Base-by-base conservation (phyloP, 1,284 basidiomycete genomes). In the Naganishia cerealis region DNA sequence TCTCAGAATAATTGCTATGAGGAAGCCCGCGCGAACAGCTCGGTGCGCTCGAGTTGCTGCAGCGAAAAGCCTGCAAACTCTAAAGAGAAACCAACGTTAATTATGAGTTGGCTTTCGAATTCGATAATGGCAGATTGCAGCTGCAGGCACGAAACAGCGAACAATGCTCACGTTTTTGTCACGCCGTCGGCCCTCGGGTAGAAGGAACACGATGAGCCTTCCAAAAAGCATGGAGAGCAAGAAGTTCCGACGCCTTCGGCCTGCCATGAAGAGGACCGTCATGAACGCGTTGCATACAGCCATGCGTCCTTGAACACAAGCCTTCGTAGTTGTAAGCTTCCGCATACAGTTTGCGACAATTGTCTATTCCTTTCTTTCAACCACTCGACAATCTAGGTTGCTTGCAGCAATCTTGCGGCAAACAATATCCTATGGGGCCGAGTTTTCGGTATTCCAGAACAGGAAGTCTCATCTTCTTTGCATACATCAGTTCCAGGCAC, bases 291-390 rank as follows among this genome's bases (percentile, higher is more conserved):
- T 33, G 29, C 29, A 33, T 33, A 33, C 29, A 46, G n/a, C 43
- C 21, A 1, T 50, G 24, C 46, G n/a, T n/a, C 46, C 9, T 3
- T 50, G 21, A 50, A 24, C 46, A 24, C 46, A 24, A 50, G n/a
- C 46, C 46, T 50, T 50, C 24, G 24, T n/a, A 50, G 46, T 50
- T 21, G 46, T 24, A 50, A 50, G n/a, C 46, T 50, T 50, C 46
- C 46, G n/a, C 46, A 50, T 50, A 50, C 46, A 50, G 46, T 50
- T 24, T 24, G 24, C 46, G 21, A 50, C 46, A 50, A 50, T 21
- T 21, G 43, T 46, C 46, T 10, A n/a, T 50, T 13, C 10, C 46
- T 50, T 50, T 46, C 43, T 46, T n/a, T 16, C 7, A 15, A 46
- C 16, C 46, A n/a, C 46, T 13, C 46, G n/a, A 12, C 13, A 21